Evolutionary conservation across 345 rosid genomes (phyloP).

Genomic region (Eutrema yunnanense): DNA sequence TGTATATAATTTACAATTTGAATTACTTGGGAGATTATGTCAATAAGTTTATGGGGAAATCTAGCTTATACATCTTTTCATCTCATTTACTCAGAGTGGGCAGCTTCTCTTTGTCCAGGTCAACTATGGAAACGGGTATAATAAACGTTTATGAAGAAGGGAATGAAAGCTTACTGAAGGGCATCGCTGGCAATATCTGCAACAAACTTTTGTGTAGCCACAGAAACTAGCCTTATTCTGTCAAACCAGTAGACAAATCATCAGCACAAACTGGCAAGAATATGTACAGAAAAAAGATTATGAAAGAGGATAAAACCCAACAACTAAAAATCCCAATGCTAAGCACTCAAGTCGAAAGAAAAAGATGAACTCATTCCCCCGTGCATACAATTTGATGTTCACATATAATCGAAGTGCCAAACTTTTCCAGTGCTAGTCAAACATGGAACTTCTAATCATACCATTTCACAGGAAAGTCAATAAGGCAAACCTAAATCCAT

Average conservation of each 20-base stretch:
- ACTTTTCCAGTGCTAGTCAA: too few species aligned
- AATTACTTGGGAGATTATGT: background rate
- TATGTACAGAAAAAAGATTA: background rate
- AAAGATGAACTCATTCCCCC: background rate
- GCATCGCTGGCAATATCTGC: slow-evolving; percentile 91
- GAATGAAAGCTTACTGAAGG: slow-evolving; percentile 51
- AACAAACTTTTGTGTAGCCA: slow-evolving; percentile 95
- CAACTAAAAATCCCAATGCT: background rate
- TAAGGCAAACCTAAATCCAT: too few species aligned
- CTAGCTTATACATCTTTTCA: background rate
- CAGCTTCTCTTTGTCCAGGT: background rate
- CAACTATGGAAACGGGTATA: background rate
- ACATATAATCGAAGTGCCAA: background rate
- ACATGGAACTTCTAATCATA: too few species aligned
- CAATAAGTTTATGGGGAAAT: background rate
- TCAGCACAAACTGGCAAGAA: background rate
- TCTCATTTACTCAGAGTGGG: background rate
- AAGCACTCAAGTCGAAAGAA: background rate
- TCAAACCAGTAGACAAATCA: slow-evolving; percentile 8
- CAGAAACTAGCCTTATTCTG: slow-evolving; percentile 87
- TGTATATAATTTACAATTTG: slow-evolving; percentile 24
- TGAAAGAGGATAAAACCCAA: background rate
- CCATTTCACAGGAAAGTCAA: too few species aligned
- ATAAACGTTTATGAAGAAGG: background rate
- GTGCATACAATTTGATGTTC: background rate